phyloP scores from a whole-genome alignment of 129 eudicot genomes.

The Tanacetum coccineum region DNA sequence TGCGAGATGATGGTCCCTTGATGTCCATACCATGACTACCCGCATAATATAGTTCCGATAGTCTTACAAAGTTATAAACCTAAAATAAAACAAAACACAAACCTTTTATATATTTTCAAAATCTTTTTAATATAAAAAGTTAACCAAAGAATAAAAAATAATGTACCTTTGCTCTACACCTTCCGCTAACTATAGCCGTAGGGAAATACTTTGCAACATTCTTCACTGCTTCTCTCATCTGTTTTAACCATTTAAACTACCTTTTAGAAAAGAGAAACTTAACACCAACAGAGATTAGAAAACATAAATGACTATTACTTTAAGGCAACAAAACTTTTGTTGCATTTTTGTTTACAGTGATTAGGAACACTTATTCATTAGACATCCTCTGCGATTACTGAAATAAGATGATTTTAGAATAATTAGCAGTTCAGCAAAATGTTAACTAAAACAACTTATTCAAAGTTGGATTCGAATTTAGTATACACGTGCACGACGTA shows the following conservation, averaged over 20 bases:
- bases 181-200: constrained; percentile 90
- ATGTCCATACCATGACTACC: constrained; percentile 99
- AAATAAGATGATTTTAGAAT: no score
- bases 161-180: constrained; percentile 85
- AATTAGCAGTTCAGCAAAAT: no score
- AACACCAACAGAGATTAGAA: neutral
- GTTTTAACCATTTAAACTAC: constrained; percentile 8
- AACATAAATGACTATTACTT: no score
- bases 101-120: no score
- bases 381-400: no score
- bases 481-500: no score
- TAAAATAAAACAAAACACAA: constrained; percentile 19
- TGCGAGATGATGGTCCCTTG: constrained; percentile 61
- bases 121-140: no score
- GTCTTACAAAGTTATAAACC: constrained; percentile 71
- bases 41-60: constrained; percentile 83
- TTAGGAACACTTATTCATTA: no score
- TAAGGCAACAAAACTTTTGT: no score
- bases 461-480: no score
- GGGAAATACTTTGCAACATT: constrained; percentile 80
- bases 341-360: no score
- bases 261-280: constrained; percentile 9
- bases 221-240: constrained; percentile 93
- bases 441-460: no score
- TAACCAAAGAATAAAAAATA: constrained; percentile 1